Percentiles rank a stretch among this genome's conserved stretches.
Evolutionary conservation across 2,329 filamentous ascomycete species (phyloP).

Genomic region (Neopestalotiopsis rosae): DNA sequence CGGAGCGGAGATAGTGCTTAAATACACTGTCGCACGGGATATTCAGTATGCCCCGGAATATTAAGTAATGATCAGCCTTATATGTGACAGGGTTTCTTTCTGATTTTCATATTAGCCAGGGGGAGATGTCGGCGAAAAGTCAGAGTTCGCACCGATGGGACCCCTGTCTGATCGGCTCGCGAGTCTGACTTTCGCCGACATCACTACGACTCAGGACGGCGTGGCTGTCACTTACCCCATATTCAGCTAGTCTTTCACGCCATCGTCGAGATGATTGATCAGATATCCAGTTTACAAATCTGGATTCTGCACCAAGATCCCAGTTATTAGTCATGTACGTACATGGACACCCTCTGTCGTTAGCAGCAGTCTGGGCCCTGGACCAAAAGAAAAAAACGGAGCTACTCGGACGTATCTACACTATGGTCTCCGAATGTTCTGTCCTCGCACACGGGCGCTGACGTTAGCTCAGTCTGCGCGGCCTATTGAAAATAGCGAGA

Average conservation of each 20-base stretch:
- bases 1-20: background rate
- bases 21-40: background rate
- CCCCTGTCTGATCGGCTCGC: conserved; percentile 5
- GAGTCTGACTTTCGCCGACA: conserved; percentile 9
- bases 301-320: background rate
- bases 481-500: background rate
- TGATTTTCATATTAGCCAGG: background rate
- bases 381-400: background rate
- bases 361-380: background rate
- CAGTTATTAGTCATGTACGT: background rate
- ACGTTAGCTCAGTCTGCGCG: background rate
- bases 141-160: background rate
- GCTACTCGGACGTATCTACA: background rate
- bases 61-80: background rate
- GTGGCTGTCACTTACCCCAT: conserved; percentile 7
- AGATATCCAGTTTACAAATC: background rate
- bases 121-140: background rate
- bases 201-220: background rate
- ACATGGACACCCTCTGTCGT: background rate
- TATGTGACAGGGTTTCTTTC: background rate
- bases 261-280: background rate
- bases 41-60: background rate
- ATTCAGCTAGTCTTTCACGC: background rate
- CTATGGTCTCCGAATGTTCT: background rate
- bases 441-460: background rate